Evolutionary conservation across 1,284 basidiomycete genomes (phyloP), one percentile per base, ranked within the genome.

Genomic region (Pholiota adiposa): DNA sequence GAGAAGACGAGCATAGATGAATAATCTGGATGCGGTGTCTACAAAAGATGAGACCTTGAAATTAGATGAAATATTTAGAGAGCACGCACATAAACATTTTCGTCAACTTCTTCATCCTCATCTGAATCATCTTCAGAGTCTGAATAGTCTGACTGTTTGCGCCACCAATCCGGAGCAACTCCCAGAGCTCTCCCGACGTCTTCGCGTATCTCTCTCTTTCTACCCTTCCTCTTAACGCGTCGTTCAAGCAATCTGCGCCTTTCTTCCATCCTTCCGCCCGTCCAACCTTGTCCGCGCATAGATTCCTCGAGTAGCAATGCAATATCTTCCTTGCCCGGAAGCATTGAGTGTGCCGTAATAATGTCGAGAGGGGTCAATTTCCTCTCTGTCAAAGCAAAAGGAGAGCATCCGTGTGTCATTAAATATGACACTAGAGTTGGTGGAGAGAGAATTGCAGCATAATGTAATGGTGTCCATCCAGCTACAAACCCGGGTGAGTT

Each of bases 401-500:
- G 87, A 11, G 92, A 93, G 58, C 92, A 92, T 41, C 96, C 95
- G 66, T 94, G 93, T 16, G 93, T 96, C 75, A 98, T 89, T 25
- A 99, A 82, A 79, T 94, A 92, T 0, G 95, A 94, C 34, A 98
- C 87, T 16, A 98, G 80, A 0, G 96, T 96, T 5, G 96, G 91
- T 34, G 97, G 94, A 12, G 94, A 90, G 49, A 94, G 80, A 58
- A 98, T 77, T 14, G 91, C 92, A 9, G 96, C 95, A 78, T 97
- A 92, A 72, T 98, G 97, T n/a, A 99, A 79, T 1, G 96, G 89
- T 2, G 94, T 96, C 96, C 96, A 98, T 41, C 96, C 96, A 60
- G 85, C 93, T 94, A 69, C 33, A 46, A 40, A 53, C 46, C 14
- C 54, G 50, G 60, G 46, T 19, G 38, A 44, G 23, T 33, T 54